A percentile compares a stretch with the other conserved stretches of the same genome.
These are phyloP conservation scores for Porphyrellus cyaneotinctus DNA, from an alignment of 768 basidiomycete species.

Conservation along the genomic window DNA sequence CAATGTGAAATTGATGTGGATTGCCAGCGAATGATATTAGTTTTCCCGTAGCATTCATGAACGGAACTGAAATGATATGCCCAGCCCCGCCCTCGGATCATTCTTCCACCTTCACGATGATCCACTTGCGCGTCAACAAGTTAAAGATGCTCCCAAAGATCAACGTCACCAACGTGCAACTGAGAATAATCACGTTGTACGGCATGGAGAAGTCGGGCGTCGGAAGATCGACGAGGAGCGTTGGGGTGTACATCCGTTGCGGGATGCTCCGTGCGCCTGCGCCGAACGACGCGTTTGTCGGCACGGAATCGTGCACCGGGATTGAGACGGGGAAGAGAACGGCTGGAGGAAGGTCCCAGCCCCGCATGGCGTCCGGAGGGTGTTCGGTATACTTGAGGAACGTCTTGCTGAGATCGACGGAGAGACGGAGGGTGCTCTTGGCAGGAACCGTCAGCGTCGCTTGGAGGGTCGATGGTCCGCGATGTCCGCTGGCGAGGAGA, in stretches of 20 bases:
- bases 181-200: slow-evolving; percentile 98
- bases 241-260: slow-evolving; percentile 67
- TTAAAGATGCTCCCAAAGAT: slow-evolving; percentile 95
- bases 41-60: too few relatives aligned
- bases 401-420: slow-evolving; percentile 72
- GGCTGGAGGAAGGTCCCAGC: slow-evolving; percentile 89
- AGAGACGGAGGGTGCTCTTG: slow-evolving; percentile 55
- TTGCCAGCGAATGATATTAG: too few relatives aligned
- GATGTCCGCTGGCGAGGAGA: slow-evolving; percentile 13
- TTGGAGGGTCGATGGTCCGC: slow-evolving; percentile 66
- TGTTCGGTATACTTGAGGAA: slow-evolving; percentile 95
- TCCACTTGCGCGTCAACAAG: slow-evolving; percentile 74
- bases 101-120: slow-evolving; percentile 41
- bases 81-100: neutral
- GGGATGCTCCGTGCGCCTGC: slow-evolving; percentile 7
- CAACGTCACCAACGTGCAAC: slow-evolving; percentile 83
- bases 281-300: slow-evolving; percentile 2
- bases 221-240: slow-evolving; percentile 88
- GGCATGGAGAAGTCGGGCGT: slow-evolving; percentile 99
- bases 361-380: slow-evolving; percentile 91
- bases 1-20: too few relatives aligned
- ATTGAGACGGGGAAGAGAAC: slow-evolving; percentile 49
- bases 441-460: slow-evolving; percentile 67
- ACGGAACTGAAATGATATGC: neutral
- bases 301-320: neutral